These are phyloP conservation scores for Cucurbita moschata DNA, from an alignment of 306 rosid species.

Conservation along the genomic window DNA sequence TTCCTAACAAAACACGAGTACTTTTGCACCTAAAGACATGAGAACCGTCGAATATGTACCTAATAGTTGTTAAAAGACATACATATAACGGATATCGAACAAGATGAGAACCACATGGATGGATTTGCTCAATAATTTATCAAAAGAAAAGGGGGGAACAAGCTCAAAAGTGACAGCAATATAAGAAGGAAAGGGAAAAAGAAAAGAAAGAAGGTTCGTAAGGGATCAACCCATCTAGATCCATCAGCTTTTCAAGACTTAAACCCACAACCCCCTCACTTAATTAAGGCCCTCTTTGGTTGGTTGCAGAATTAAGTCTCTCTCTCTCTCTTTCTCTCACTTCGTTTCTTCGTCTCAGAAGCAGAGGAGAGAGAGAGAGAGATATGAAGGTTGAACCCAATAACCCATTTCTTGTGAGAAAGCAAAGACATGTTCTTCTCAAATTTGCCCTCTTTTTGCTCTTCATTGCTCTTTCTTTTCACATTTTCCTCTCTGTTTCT, in stretches of 20 bases:
- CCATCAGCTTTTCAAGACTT: neutral
- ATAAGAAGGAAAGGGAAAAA: too few relatives aligned
- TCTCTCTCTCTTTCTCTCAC: neutral
- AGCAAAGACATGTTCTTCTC: conserved; percentile 12
- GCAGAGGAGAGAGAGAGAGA: conserved; percentile 8
- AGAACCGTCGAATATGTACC: too few relatives aligned
- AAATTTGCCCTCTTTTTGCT: conserved; percentile 23
- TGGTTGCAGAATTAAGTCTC: neutral
- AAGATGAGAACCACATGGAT: too few relatives aligned
- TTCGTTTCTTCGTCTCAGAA: neutral
- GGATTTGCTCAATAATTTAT: too few relatives aligned
- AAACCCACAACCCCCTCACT: neutral
- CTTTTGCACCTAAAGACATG: too few relatives aligned
- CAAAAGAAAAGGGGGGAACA: too few relatives aligned
- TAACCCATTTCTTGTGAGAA: conserved; percentile 12
- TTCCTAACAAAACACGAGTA: too few relatives aligned
- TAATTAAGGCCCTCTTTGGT: neutral
- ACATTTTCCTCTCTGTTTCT: conserved; percentile 22
- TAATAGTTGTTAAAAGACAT: too few relatives aligned
- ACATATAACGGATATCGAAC: too few relatives aligned
- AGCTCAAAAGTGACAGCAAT: too few relatives aligned
- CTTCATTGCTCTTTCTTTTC: conserved; percentile 26
- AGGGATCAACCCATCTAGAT: neutral
- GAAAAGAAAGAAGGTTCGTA: too few relatives aligned
- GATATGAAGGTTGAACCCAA: conserved; percentile 17